Evolutionary conservation across 495 filamentous ascomycete species (phyloP), one percentile per base, ranked within the genome.

Genomic region (Chaetomium tenue): DNA sequence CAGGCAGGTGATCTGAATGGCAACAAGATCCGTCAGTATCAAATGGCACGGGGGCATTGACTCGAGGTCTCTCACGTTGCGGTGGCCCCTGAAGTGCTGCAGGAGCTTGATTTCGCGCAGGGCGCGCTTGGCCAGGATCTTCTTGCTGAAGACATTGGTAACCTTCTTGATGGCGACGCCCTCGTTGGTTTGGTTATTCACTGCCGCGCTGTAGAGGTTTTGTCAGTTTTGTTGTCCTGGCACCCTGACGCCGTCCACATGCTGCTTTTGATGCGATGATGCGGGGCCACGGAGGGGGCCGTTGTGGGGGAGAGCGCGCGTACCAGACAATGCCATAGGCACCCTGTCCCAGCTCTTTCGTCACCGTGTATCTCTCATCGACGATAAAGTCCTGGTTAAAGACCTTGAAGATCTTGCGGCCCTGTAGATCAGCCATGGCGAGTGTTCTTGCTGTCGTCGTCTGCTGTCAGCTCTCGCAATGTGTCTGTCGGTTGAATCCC

Each of bases 141-240:
- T 98, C 82, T 98, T 98, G 86, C 92, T 97, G 83, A 98, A 98
- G 65, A 98, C 95, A 89, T 98, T 98, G 78, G 94, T 98, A 72
- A 98, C 91, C 77, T 98, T 98, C 82, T 98, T 98, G 79, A 98
- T 91, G 63, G 94, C 94, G 60, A 98, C 93, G n/a, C 94, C 94
- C 74, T 98, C 94, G 70, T 87, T 88, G 16, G 91, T 96, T 74
- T 89, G 85, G 71, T 84, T 87, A 81, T 98, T 97, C 60, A 91
- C 92, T 28, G 94, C 95, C 58, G 95, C 95, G 77, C 93, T 94
- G 37, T 13, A 50, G 22, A 1, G 23, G 12, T 23, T 0, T 30
- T 3, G 63, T 61, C 53, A 58, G 64, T 47, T 13, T 16, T n/a
- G 46, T 16, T 53, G 40, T 58, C n/a, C 16, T 33, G 25, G 51